Evolutionary conservation across 371 early-diverging fungal species (phyloP), one percentile per base, ranked within the genome.

Genomic region (Mortierella sp.): DNA sequence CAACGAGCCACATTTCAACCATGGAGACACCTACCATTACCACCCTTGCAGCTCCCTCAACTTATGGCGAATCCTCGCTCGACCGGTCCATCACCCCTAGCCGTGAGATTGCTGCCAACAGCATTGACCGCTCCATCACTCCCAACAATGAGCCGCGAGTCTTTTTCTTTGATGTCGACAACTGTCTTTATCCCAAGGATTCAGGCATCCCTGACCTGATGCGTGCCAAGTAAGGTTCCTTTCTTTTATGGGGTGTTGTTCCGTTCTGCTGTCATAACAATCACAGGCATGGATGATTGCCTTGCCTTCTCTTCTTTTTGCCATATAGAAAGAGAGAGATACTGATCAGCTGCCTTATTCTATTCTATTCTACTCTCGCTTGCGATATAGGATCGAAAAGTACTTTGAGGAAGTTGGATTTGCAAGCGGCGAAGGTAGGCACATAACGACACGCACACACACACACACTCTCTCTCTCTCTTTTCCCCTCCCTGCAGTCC

Each of bases 101-200:
- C 9, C 37, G 9, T 37, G 37, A 37, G 37, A 37, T 37, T 37
- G 37, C 37, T 37, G 37, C 37, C 12, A 43, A 62, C 30, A 19
- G 60, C 28, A 67, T 75, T 48, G 60, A 70, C 23, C 60, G 72
- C 55, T 37, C 72, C 51, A 58, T 77, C 55, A 72, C 72, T 25
- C 77, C 77, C 58, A 77, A 72, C 57, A 64, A 70, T 51, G 76
- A 83, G 5, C 73, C 84, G 15, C 84, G 85, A 4, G 88, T 94
- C 45, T 91, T 94, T 69, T 94, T 93, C 76, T 93, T 94, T 65
- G 95, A 95, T 66, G 90, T 92, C 30, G 95, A 95, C 75, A 94
- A 95, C 79, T 92, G 92, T 65, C 86, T 95, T n/a, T 95, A 95
- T 66, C 82, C 82, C 60, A 86, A 86, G 63, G 51, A 82, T 26